Base-by-base conservation (phyloP, 768 basidiomycete genomes). In the Epithele typhae region DNA sequence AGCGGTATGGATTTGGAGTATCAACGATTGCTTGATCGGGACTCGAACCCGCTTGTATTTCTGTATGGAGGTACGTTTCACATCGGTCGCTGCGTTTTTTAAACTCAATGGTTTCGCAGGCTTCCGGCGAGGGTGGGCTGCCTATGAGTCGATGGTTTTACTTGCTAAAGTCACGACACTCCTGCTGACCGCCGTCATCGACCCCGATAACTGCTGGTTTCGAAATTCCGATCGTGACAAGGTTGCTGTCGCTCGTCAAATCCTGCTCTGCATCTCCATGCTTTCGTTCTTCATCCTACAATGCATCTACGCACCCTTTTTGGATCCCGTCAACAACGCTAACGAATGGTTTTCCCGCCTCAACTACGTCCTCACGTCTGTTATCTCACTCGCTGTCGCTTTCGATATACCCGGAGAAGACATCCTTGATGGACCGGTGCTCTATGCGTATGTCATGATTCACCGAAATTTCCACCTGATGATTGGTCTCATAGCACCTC, bases 131-230 rank as follows among this genome's bases (percentile, higher is more conserved):
- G 72, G 72, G 9, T 88, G 84, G 82, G 83, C 73, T 2, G 75
- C 78, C 3, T 84, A 83, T 57, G 73, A 82, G 57, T 75, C 82
- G 1, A 73, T 70, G 12, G 84, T 79, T 55, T 73, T 87, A n/a
- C 72, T 79, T 50, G 78, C 83, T 17, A 91, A 89, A 61, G 74
- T 90, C 37, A 75, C 76, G 54, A 77, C 80, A 14, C 69, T 89
- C 5, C 62, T 87, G 22, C 72, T 84, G 18, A 72, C 84, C 33
- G 81, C 85, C 5, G 63, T 87, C 42, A 71, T 89, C 50, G 75
- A 83, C 63, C 72, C 79, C 17, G 68, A 86, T 58, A 91, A 88
- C 60, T 91, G 88, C 60, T 60, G 84, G 4, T 85, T 91, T 58
- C 81, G 83, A 37, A 64, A 70, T 23, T 62, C 73, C 25, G 65